Percentiles rank a stretch among this genome's conserved stretches.
Evolutionary conservation across 495 filamentous ascomycete species (phyloP).

Genomic region (Xylaria scruposa): DNA sequence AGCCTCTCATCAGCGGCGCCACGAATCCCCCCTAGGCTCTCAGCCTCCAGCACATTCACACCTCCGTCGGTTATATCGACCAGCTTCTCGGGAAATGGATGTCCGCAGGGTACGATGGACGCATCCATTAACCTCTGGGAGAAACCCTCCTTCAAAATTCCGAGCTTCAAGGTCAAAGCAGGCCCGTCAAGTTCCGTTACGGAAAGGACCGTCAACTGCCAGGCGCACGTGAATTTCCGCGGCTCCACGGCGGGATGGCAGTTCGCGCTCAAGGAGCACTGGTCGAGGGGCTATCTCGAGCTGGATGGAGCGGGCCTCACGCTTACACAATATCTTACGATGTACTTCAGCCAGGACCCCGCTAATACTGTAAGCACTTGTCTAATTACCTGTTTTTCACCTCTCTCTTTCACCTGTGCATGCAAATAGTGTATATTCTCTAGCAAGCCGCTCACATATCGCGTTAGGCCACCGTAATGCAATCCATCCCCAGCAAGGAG

Average conservation of each 20-base stretch:
- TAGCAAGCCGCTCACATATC: background rate
- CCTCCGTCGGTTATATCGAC: background rate
- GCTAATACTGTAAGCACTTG: background rate
- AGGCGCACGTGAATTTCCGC: background rate
- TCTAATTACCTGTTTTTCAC: background rate
- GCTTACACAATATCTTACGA: slow-evolving; percentile 13
- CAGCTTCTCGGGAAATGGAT: slow-evolving; percentile 20
- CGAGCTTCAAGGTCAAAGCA: slow-evolving; percentile 13
- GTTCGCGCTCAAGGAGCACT: slow-evolving; percentile 19
- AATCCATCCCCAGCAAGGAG: slow-evolving; percentile 8
- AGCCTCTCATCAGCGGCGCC: slow-evolving; percentile 3
- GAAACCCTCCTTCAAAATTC: slow-evolving; percentile 1
- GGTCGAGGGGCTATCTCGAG: slow-evolving; percentile 16
- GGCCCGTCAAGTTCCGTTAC: background rate
- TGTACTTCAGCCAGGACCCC: slow-evolving; percentile 22
- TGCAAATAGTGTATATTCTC: background rate
- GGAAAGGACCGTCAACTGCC: slow-evolving; percentile 16
- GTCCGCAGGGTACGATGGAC: slow-evolving; percentile 16
- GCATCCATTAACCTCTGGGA: background rate
- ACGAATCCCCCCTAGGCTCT: background rate
- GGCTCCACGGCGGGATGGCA: slow-evolving; percentile 12
- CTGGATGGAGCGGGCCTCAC: slow-evolving; percentile 7
- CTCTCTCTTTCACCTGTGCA: background rate
- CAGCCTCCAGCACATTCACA: background rate
- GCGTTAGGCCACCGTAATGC: background rate